phyloP scores from a whole-genome alignment of 2,329 filamentous ascomycete species.

The Paracoccidioides brasiliensis region DNA sequence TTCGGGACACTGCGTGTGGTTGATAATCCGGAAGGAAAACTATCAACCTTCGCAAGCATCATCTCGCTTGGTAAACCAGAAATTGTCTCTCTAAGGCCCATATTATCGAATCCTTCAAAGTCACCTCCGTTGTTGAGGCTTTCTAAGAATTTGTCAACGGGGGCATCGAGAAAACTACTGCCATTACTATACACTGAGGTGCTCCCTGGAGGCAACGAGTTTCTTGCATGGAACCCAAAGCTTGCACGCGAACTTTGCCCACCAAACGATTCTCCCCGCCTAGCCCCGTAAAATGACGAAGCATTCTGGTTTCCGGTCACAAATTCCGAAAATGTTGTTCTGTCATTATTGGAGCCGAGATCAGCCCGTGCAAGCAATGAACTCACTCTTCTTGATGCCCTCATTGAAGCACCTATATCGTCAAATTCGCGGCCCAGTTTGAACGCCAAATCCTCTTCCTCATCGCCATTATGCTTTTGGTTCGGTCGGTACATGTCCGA shows the following conservation, averaged over 20 bases:
- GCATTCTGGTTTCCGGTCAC: conserved; percentile 34
- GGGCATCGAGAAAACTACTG: conserved; percentile 54
- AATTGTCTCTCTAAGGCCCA: conserved; percentile 60
- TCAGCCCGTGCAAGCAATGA: conserved; percentile 81
- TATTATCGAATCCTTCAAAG: conserved; percentile 56
- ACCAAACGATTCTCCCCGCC: conserved; percentile 63
- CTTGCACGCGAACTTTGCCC: conserved; percentile 52
- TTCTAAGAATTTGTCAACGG: conserved; percentile 56
- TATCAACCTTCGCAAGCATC: conserved; percentile 57
- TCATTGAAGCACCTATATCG: conserved; percentile 41
- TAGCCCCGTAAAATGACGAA: conserved; percentile 32
- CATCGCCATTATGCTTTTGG: conserved; percentile 43
- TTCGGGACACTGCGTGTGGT: conserved; percentile 18
- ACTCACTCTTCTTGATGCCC: conserved; percentile 68
- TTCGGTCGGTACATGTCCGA: conserved; percentile 28
- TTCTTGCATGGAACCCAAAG: conserved; percentile 39
- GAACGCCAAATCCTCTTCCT: conserved; percentile 49
- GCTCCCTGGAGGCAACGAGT: conserved; percentile 41
- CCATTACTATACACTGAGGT: conserved; percentile 36
- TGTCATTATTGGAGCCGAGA: conserved; percentile 70
- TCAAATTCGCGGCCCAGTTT: conserved; percentile 57
- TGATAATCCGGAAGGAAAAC: conserved; percentile 44
- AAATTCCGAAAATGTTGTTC: conserved; percentile 64
- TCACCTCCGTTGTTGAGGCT: conserved; percentile 50
- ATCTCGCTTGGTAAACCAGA: conserved; percentile 61